A percentile compares a stretch with the other conserved stretches of the same genome.
phyloP scores from a whole-genome alignment of 352 stramenopile species.

The Phytopythium helicoides region DNA sequence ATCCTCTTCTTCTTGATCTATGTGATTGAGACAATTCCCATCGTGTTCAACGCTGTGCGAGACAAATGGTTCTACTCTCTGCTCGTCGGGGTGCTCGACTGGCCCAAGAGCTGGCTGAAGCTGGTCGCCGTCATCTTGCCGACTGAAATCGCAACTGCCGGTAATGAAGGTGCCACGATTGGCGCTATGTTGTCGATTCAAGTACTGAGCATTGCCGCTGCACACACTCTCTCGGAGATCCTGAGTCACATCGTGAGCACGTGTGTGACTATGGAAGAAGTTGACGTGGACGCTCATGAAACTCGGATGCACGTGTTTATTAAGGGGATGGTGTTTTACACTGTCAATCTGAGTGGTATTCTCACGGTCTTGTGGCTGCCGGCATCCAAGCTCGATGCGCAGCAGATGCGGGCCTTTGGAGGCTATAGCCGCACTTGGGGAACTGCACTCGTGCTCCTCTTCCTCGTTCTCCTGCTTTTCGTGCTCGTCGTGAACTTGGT shows the following conservation, averaged over 20 bases:
- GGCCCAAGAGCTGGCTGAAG: slow-evolving; percentile 36
- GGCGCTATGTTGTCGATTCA: slow-evolving; percentile 49
- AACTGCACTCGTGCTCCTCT: slow-evolving; percentile 20
- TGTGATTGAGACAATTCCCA: slow-evolving; percentile 26
- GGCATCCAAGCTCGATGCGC: slow-evolving; percentile 34
- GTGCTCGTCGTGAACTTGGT: slow-evolving; percentile 29
- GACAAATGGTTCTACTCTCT: slow-evolving; percentile 43
- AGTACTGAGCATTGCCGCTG: slow-evolving; percentile 25
- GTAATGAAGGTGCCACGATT: slow-evolving; percentile 50
- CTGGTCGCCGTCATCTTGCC: slow-evolving; percentile 37
- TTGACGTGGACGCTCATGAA: slow-evolving; percentile 18
- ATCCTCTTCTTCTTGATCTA: slow-evolving; percentile 25
- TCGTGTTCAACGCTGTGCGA: slow-evolving; percentile 32
- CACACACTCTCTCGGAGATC: slow-evolving; percentile 20
- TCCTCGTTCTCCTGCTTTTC: slow-evolving; percentile 27
- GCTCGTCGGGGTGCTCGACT: slow-evolving; percentile 20
- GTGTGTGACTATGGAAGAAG: slow-evolving; percentile 12
- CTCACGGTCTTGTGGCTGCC: slow-evolving; percentile 26
- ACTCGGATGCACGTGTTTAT: slow-evolving; percentile 25
- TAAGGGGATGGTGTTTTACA: slow-evolving; percentile 13
- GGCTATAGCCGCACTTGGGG: slow-evolving; percentile 28
- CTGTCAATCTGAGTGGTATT: slow-evolving; percentile 26
- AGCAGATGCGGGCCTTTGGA: slow-evolving; percentile 36
- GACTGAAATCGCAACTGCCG: slow-evolving; percentile 54
- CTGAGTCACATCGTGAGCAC: slow-evolving; percentile 26